phyloP scores from a whole-genome alignment of 805 yeast genomes.

The Ogataea saltuana region DNA sequence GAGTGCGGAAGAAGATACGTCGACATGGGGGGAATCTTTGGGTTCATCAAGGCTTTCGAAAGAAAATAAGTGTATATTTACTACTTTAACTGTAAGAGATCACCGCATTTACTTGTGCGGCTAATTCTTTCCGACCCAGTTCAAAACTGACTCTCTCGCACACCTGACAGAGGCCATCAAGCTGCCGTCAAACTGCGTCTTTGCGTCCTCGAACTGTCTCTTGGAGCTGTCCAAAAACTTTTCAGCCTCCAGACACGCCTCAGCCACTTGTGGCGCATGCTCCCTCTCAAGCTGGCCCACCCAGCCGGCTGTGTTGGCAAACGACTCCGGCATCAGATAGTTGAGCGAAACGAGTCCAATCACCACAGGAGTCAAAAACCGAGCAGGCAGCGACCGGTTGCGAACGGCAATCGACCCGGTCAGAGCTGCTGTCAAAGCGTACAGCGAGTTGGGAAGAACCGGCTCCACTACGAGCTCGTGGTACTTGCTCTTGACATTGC shows the following conservation, averaged over 20 bases:
- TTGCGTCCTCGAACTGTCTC: constrained; percentile 4
- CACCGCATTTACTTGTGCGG: too few species aligned
- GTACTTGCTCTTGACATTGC: constrained; percentile 34
- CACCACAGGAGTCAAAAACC: constrained; percentile 52
- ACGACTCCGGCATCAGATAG: constrained; percentile 53
- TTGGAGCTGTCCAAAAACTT: constrained; percentile 2
- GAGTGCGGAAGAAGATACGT: constrained; percentile 90
- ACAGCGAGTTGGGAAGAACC: constrained; percentile 54
- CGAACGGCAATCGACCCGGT: constrained; percentile 56
- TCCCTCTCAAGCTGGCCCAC: constrained; percentile 36
- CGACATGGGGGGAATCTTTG: constrained; percentile 77
- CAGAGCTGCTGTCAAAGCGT: constrained; percentile 55
- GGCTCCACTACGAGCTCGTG: constrained; percentile 48
- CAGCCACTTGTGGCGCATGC: constrained; percentile 40
- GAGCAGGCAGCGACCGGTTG: constrained; percentile 46
- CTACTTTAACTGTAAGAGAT: too few species aligned
- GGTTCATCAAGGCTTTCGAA: constrained; percentile 27
- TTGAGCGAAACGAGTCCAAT: constrained; percentile 49
- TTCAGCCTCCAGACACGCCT: constrained; percentile 22
- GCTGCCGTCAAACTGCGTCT: constrained; percentile 1
- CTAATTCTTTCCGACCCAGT: constrained; percentile 1
- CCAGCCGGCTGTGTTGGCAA: constrained; percentile 32
- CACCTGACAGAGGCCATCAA: constrained; percentile 10
- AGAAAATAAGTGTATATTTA: constrained; percentile 11
- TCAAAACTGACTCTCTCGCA: constrained; percentile 9